A percentile compares a stretch with the other conserved stretches of the same genome.
Evolutionary conservation across 805 yeast genomes (phyloP).

Genomic region (Wickerhamia fluorescens): DNA sequence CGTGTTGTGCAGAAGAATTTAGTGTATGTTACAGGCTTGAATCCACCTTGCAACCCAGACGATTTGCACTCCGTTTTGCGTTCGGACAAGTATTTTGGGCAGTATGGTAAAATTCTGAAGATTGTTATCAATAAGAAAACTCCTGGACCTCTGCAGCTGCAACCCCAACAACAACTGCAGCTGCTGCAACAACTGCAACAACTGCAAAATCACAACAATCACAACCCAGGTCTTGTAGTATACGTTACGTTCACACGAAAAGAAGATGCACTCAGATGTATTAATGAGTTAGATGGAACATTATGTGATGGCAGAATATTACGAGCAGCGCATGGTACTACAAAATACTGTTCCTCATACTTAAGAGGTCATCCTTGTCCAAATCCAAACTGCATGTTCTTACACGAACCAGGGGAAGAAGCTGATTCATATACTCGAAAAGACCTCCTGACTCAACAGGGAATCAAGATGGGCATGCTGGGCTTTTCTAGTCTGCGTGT

Average conservation of each 20-base stretch:
- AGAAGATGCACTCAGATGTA: conserved; percentile 94
- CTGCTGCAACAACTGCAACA: too few relatives aligned
- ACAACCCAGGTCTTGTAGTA: conserved; percentile 80
- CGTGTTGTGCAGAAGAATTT: conserved; percentile 97
- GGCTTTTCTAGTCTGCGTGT: conserved; percentile 16
- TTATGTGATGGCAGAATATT: conserved; percentile 84
- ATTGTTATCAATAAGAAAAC: conserved; percentile 83
- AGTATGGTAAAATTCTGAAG: conserved; percentile 91
- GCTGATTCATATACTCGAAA: conserved; percentile 94
- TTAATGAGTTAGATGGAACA: conserved; percentile 87
- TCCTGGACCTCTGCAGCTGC: conserved; percentile 23
- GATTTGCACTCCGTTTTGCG: conserved; percentile 78
- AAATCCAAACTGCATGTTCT: conserved; percentile 96
- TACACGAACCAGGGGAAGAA: conserved; percentile 99
- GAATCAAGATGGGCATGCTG: conserved; percentile 49
- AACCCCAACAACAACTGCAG: too few relatives aligned
- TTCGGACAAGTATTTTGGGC: conserved; percentile 95
- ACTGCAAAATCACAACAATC: conserved; percentile 37
- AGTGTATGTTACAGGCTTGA: conserved; percentile 92
- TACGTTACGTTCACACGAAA: conserved; percentile 89
- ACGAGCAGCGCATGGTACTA: conserved; percentile 96
- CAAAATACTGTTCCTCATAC: conserved; percentile 96
- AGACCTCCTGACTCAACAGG: conserved; percentile 72
- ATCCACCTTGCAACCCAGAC: conserved; percentile 75
- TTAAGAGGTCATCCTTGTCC: conserved; percentile 94